Percentiles rank a stretch among this genome's conserved stretches.
phyloP scores from a whole-genome alignment of 129 eudicot species.

The Oenanthe sinensis region DNA sequence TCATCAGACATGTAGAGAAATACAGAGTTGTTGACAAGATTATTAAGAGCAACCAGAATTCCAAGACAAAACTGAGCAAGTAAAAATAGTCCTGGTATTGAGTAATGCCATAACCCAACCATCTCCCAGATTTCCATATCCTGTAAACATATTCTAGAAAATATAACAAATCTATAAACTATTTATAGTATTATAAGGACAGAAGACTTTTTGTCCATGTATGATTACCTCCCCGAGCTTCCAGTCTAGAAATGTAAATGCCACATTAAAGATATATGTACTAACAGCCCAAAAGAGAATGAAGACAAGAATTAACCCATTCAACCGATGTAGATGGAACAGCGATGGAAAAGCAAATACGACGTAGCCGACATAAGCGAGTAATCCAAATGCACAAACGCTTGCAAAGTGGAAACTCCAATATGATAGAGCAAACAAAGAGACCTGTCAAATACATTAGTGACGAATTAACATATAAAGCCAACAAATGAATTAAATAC shows the following conservation, averaged over 20 bases:
- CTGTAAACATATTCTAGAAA: constrained; percentile 31
- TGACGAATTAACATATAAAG: constrained; percentile 30
- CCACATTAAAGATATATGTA: constrained; percentile 67
- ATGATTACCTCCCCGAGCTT: constrained; percentile 44
- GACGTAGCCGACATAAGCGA: constrained; percentile 72
- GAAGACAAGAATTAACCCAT: constrained; percentile 63
- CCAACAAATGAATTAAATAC: constrained; percentile 17
- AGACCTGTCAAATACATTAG: constrained; percentile 68
- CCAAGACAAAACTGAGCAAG: constrained; percentile 96
- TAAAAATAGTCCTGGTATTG: constrained; percentile 88
- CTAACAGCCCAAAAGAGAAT: constrained; percentile 77
- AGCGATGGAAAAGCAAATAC: constrained; percentile 67
- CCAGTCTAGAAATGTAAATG: constrained; percentile 41
- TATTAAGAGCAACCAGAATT: constrained; percentile 80
- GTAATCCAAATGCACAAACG: constrained; percentile 71
- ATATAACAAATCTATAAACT: constrained; percentile 6
- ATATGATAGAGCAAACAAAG: constrained; percentile 64
- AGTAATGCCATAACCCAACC: constrained; percentile 95
- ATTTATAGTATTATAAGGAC: not conserved
- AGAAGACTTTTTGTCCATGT: not conserved
- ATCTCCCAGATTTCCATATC: constrained; percentile 92
- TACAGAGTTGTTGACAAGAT: constrained; percentile 92
- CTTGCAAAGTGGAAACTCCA: constrained; percentile 86
- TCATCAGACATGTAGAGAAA: constrained; percentile 73
- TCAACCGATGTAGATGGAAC: constrained; percentile 69